These are phyloP conservation scores for Ophiostoma fasciatum DNA, from an alignment of 2,329 filamentous ascomycete species.

Conservation along the genomic window DNA sequence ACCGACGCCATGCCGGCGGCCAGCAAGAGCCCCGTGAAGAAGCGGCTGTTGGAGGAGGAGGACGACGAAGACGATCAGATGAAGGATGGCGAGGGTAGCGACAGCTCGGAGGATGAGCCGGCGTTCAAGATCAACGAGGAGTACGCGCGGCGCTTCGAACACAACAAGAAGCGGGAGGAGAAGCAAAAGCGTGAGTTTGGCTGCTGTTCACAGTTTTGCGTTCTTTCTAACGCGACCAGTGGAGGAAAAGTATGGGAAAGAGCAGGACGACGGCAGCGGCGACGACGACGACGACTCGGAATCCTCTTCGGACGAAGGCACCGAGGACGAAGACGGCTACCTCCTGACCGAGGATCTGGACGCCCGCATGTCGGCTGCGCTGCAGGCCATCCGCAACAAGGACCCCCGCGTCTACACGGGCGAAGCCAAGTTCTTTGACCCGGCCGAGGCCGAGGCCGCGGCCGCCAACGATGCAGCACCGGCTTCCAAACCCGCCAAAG, in stretches of 20 bases:
- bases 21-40: conserved; percentile 20
- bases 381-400: conserved; percentile 77
- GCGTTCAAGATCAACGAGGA: conserved; percentile 87
- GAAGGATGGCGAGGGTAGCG: no score
- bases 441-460: conserved; percentile 39
- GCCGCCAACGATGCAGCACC: conserved; percentile 33
- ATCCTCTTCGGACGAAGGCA: conserved; percentile 52
- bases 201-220: no score
- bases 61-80: conserved; percentile 28
- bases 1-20: not conserved
- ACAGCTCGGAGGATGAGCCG: no score
- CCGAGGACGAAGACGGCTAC: conserved; percentile 82
- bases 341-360: conserved; percentile 77
- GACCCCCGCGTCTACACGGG: conserved; percentile 85
- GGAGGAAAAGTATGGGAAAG: conserved; percentile 63
- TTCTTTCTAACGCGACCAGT: conserved; percentile 34
- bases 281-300: conserved; percentile 41
- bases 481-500: no score
- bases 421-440: conserved; percentile 58
- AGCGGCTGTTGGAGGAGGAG: conserved; percentile 39
- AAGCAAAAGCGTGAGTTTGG: conserved; percentile 45
- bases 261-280: conserved; percentile 20
- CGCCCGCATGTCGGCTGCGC: conserved; percentile 70
- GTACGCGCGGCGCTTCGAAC: conserved; percentile 77
- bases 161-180: conserved; percentile 96